phyloP scores from a whole-genome alignment of 805 yeast genomes.

The Pichia cabralensis region DNA sequence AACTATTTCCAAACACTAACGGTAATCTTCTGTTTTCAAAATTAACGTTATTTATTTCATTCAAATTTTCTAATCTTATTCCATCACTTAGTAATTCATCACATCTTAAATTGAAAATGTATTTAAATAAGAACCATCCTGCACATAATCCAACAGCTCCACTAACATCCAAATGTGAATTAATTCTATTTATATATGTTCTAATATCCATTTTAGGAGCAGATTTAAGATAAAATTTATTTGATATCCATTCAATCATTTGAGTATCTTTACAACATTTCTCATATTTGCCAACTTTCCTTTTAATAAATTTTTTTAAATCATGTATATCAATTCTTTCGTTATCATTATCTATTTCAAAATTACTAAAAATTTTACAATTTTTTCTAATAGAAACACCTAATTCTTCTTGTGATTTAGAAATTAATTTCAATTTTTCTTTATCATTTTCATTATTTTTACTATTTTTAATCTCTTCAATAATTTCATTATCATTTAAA shows the following conservation, averaged over 20 bases:
- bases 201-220: constrained; percentile 22
- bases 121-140: constrained; percentile 23
- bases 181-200: constrained; percentile 24
- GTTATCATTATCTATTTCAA: constrained; percentile 12
- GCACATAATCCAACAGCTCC: constrained; percentile 25
- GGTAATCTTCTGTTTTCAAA: constrained; percentile 7
- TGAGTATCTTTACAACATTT: constrained; percentile 6
- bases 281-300: constrained; percentile 10
- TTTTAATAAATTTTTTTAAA: constrained; percentile 2
- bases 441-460: constrained; percentile 1
- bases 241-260: constrained; percentile 11
- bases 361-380: constrained; percentile 22
- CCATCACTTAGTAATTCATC: constrained; percentile 6
- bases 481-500: background rate
- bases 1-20: constrained; percentile 2
- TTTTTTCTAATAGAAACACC: constrained; percentile 21
- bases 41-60: background rate
- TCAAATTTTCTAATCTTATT: constrained; percentile 5
- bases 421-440: constrained; percentile 7
- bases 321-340: no score
- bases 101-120: constrained; percentile 20
- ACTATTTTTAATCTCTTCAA: background rate
- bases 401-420: constrained; percentile 18
- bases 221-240: constrained; percentile 24
- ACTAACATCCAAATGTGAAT: constrained; percentile 22